Base-by-base conservation (phyloP, 2,329 filamentous ascomycete species). In the Calonectria leucothoes region DNA sequence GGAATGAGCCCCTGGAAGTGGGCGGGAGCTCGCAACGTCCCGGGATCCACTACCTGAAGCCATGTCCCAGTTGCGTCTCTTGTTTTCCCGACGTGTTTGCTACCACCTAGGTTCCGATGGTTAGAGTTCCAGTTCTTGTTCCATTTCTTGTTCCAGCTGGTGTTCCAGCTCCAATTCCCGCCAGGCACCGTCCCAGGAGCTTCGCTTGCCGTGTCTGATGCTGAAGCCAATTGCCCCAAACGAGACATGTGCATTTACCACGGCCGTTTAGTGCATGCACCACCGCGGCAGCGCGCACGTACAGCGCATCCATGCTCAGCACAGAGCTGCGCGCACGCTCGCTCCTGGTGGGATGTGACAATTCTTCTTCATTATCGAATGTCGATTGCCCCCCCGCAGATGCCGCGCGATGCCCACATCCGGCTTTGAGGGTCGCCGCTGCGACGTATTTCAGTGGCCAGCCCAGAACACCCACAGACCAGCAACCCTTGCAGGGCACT, bases 21-120 rank as follows among this genome's bases (percentile, higher is more conserved):
- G 33, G 66, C 70, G 72, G 70, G 75, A 70, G 74, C 72, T 72
- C 76, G 75, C 75, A 79, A 78, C 76, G 77, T 79, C 77, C 76
- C 76, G 75, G 37, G 55, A 70, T 71, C 76, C 71, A 75, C 78
- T 66, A 49, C 75, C 69, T 69, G 74, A 61, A 77, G 77, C 67
- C 59, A 65, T 52, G 77, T 73, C 76, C 72, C 77, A 69, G 51
- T 37, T 59, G 33, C 42, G 57, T 64, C 27, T 55, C 25, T 49
- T 39, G 42, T 66, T 12, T 52, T 35, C 64, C 48, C 25, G 27
- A 35, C 25, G 10, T 45, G 23, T 31, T 67, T 37, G 42, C 42
- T 45, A 29, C 35, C 64, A 37, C 6, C 33, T 55, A 20, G 45
- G 33, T 55, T 64, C 37, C 59, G 17, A 20, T 69, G 12, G 55